Conservation (phyloP, 2,329 filamentous ascomycete species). For the Aureobasidium namibiae region DNA sequence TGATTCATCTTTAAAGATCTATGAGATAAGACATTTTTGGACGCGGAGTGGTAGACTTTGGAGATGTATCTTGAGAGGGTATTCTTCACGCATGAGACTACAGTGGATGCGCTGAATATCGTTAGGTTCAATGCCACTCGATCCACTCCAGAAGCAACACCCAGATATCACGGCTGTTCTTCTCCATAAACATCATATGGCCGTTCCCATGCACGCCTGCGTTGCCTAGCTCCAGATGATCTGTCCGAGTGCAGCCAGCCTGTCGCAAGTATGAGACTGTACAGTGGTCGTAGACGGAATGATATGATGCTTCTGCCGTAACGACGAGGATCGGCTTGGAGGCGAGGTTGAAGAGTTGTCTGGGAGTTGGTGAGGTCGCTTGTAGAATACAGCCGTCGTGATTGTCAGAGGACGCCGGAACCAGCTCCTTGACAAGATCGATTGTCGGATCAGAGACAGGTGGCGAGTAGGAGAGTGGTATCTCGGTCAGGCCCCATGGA, state of each 20-base stretch:
- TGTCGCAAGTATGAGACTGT: slow-evolving; percentile 46
- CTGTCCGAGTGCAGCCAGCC: slow-evolving; percentile 36
- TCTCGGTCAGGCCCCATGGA: slow-evolving; percentile 27
- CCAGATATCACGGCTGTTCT: slow-evolving; percentile 41
- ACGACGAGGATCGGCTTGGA: slow-evolving; percentile 42
- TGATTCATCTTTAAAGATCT: no score
- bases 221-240: slow-evolving; percentile 39
- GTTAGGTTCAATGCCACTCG: neutral
- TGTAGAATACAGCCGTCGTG: slow-evolving; percentile 33
- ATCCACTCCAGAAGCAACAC: slow-evolving; percentile 31
- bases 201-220: slow-evolving; percentile 45
- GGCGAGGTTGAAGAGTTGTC: slow-evolving; percentile 41
- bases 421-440: slow-evolving; percentile 13
- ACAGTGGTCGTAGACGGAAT: slow-evolving; percentile 48
- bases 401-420: slow-evolving; percentile 15
- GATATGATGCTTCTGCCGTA: slow-evolving; percentile 47
- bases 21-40: no score
- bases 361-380: slow-evolving; percentile 26
- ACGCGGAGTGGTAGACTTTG: no score
- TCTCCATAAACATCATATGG: slow-evolving; percentile 48
- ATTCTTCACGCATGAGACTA: no score
- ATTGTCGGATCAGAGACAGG: slow-evolving; percentile 22
- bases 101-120: neutral
- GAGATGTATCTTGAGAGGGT: no score
- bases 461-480: slow-evolving; percentile 28